These are phyloP conservation scores for Hypoxylon crocopeplum DNA, from an alignment of 495 filamentous ascomycete genomes.

Conservation along the genomic window DNA sequence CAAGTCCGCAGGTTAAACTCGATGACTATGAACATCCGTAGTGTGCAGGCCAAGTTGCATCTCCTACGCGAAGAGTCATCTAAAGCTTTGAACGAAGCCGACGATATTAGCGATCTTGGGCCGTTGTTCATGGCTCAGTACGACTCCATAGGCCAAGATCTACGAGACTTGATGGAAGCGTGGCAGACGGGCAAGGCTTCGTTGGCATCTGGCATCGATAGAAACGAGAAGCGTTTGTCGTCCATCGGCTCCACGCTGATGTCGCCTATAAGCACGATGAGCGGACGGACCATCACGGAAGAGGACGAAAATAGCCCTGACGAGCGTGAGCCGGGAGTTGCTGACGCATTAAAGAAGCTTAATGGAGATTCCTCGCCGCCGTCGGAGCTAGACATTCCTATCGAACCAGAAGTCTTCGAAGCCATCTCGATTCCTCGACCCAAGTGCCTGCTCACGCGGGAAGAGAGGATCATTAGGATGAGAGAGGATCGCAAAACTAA, in stretches of 20 bases:
- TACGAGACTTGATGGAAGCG: conserved; percentile 81
- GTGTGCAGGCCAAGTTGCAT: conserved; percentile 94
- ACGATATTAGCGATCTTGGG: conserved; percentile 76
- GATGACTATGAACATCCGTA: conserved; percentile 87
- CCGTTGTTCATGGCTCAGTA: conserved; percentile 84
- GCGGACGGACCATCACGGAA: conserved; percentile 82
- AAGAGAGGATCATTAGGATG: conserved; percentile 88
- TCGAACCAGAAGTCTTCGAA: conserved; percentile 84
- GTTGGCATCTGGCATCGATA: conserved; percentile 75
- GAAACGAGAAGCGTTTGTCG: conserved; percentile 72
- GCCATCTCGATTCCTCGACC: conserved; percentile 80
- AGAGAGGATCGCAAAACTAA: conserved; percentile 81
- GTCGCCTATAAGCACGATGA: conserved; percentile 80
- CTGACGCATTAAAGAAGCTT: conserved; percentile 75
- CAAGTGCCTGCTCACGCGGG: conserved; percentile 77
- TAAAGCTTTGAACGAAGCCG: conserved; percentile 72
- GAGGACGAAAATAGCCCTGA: conserved; percentile 71
- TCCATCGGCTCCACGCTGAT: conserved; percentile 69
- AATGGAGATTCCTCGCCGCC: conserved; percentile 66
- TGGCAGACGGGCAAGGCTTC: conserved; percentile 88
- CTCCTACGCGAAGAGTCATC: conserved; percentile 89
- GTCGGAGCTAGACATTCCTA: conserved; percentile 48
- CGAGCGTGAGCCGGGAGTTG: conserved; percentile 35
- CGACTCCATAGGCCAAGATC: conserved; percentile 89
- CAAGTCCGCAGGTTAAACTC: conserved; percentile 86